Percentiles rank a stretch among this genome's conserved stretches.
Conservation (phyloP, 495 filamentous ascomycete species). For the Tuber microsphaerosporum region DNA sequence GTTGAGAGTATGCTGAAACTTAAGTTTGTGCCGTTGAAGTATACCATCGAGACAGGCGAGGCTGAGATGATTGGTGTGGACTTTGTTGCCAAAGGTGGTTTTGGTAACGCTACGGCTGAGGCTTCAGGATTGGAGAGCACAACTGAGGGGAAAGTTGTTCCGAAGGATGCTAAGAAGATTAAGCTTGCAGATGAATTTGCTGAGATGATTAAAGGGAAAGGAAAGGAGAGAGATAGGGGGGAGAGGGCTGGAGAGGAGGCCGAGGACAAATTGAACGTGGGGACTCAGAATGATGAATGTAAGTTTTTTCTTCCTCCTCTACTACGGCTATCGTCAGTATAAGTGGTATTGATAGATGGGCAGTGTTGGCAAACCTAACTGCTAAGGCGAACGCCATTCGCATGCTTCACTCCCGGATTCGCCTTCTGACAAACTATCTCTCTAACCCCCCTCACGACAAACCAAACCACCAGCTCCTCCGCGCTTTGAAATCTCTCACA, state of each 20-base stretch:
- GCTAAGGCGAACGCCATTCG: constrained; percentile 86
- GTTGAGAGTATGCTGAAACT: constrained; percentile 66
- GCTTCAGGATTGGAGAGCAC: constrained; percentile 38
- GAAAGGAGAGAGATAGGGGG: constrained; percentile 43
- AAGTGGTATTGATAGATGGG: constrained; percentile 1
- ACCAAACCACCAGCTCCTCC: constrained; percentile 52
- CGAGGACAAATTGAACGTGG: constrained; percentile 15
- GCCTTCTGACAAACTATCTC: constrained; percentile 74
- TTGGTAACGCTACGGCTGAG: constrained; percentile 62
- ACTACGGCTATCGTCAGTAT: background rate
- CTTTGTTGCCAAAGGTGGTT: constrained; percentile 71
- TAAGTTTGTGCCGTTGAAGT: constrained; percentile 75
- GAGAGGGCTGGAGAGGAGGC: constrained; percentile 42
- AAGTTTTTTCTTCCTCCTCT: constrained; percentile 23
- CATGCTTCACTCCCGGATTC: constrained; percentile 79
- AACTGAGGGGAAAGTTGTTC: constrained; percentile 6
- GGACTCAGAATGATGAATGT: constrained; percentile 44
- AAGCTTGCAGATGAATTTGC: constrained; percentile 41
- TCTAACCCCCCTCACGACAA: constrained; percentile 53
- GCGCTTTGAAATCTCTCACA: constrained; percentile 57
- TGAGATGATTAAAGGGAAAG: constrained; percentile 40
- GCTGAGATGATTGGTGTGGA: constrained; percentile 97
- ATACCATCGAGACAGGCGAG: constrained; percentile 84
- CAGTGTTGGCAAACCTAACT: constrained; percentile 63
- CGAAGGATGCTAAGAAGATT: constrained; percentile 46